Conservation (phyloP, 495 filamentous ascomycete species). For the Trichocladium uniseriatum region DNA sequence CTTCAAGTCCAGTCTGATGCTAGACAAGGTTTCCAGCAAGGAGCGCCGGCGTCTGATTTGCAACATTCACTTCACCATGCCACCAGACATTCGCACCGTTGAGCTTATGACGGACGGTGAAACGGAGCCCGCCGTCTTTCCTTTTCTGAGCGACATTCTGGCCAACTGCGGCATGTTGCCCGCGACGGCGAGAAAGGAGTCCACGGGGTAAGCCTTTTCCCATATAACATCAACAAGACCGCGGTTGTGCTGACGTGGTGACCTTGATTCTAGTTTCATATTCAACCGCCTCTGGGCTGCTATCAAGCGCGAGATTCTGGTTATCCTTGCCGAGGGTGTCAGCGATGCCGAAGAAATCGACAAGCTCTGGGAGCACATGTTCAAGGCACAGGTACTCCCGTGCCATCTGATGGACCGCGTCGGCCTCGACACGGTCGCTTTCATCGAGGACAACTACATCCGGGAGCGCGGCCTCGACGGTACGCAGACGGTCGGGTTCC, state of each 20-base stretch:
- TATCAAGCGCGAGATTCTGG: slow-evolving; percentile 44
- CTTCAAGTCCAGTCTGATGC: slow-evolving; percentile 39
- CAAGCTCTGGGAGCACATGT: slow-evolving; percentile 33
- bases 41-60: slow-evolving; percentile 24
- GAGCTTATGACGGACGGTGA: slow-evolving; percentile 49
- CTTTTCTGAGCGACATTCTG: slow-evolving; percentile 30
- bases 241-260: too few relatives aligned
- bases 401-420: slow-evolving; percentile 26
- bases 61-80: slow-evolving; percentile 49
- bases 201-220: too few relatives aligned
- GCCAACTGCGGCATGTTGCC: slow-evolving; percentile 34
- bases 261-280: too few relatives aligned
- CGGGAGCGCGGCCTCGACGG: slow-evolving; percentile 34
- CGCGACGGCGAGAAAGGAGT: slow-evolving; percentile 34
- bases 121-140: slow-evolving; percentile 38
- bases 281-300: slow-evolving; percentile 53
- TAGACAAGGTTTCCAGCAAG: slow-evolving; percentile 32
- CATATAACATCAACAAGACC: neutral
- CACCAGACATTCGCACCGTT: slow-evolving; percentile 37
- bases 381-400: slow-evolving; percentile 13
- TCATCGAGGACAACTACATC: slow-evolving; percentile 34
- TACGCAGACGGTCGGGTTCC: slow-evolving; percentile 26
- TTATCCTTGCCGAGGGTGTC: slow-evolving; percentile 44
- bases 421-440: slow-evolving; percentile 44
- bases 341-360: slow-evolving; percentile 41